Conservation (phyloP, 352 stramenopile species). For the Lagenidium giganteum region DNA sequence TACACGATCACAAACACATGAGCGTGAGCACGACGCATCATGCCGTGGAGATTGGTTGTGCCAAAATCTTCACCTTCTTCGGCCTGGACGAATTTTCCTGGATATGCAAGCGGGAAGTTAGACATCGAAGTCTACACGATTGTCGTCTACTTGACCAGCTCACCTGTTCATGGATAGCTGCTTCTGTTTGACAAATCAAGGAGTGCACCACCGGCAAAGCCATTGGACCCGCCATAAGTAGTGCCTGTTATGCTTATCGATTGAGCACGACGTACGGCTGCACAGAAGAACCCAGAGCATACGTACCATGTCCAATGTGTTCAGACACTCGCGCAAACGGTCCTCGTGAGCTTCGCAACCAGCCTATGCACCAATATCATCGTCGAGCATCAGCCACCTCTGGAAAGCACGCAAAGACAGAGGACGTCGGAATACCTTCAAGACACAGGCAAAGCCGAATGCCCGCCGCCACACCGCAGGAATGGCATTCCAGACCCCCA, state of each 20-base stretch:
- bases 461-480: constrained; percentile 45
- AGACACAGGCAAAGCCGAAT: constrained; percentile 47
- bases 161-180: neutral
- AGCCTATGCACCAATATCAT: too few relatives aligned
- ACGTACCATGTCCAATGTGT: constrained; percentile 60
- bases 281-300: constrained; percentile 3
- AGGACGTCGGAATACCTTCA: constrained; percentile 39
- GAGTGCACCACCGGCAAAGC: constrained; percentile 33
- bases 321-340: constrained; percentile 24
- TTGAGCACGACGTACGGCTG: neutral
- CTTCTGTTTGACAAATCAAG: constrained; percentile 23
- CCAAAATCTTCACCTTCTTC: too few relatives aligned
- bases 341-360: constrained; percentile 22
- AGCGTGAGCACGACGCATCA: too few relatives aligned
- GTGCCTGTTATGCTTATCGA: neutral
- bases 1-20: too few relatives aligned
- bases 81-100: too few relatives aligned
- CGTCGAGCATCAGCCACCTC: too few relatives aligned
- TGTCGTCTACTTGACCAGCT: too few relatives aligned
- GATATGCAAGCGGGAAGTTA: too few relatives aligned
- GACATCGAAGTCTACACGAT: too few relatives aligned
- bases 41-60: too few relatives aligned
- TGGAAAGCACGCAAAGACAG: neutral
- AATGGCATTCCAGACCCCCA: constrained; percentile 64
- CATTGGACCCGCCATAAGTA: constrained; percentile 74